Conservation (phyloP, 2,329 filamentous ascomycete genomes). For the Achaetomium macrosporum region DNA sequence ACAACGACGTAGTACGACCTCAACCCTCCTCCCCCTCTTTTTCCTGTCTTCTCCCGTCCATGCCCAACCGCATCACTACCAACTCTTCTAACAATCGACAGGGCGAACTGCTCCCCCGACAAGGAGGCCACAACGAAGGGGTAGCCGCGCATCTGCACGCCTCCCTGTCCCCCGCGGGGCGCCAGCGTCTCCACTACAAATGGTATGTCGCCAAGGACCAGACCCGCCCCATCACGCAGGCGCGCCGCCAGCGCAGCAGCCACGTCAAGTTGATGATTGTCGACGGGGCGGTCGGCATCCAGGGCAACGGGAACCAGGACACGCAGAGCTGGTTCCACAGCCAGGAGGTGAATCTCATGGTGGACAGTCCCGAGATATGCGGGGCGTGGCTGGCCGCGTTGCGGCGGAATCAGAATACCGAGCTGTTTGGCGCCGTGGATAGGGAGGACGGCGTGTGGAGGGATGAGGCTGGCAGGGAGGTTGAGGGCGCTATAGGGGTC, state of each 20-base stretch:
- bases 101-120: conserved; percentile 63
- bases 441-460: conserved; percentile 57
- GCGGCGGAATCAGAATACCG: conserved; percentile 56
- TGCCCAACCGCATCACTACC: neutral
- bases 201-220: conserved; percentile 75
- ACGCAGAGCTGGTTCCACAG: conserved; percentile 75
- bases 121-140: conserved; percentile 25
- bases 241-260: conserved; percentile 60
- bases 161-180: conserved; percentile 43
- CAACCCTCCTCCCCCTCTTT: conserved; percentile 2
- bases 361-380: conserved; percentile 60
- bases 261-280: conserved; percentile 75
- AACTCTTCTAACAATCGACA: too few relatives aligned
- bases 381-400: conserved; percentile 52
- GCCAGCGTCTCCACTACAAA: conserved; percentile 51
- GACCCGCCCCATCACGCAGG: conserved; percentile 58
- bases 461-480: conserved; percentile 44
- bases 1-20: conserved; percentile 58
- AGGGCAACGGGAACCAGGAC: conserved; percentile 74
- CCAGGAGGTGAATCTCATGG: conserved; percentile 71
- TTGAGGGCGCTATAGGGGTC: conserved; percentile 45
- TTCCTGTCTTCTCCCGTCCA: neutral
- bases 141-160: conserved; percentile 46
- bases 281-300: conserved; percentile 62
- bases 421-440: conserved; percentile 48